Evolutionary conservation across 805 yeast genomes (phyloP), one percentile per base, ranked within the genome.

Genomic region (Monosporozyma solicola): DNA sequence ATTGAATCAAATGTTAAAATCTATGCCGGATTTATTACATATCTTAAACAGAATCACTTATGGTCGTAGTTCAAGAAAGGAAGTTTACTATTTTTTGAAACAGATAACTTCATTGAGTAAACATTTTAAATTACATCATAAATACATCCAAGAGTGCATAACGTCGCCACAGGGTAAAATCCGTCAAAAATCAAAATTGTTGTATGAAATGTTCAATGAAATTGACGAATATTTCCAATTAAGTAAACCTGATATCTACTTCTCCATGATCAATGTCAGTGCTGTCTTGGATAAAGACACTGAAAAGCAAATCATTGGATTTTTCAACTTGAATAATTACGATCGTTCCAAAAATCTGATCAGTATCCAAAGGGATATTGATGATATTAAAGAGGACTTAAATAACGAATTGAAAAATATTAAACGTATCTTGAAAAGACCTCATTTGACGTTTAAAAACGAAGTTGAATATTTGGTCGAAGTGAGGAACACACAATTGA

Each of bases 381-480:
- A 70, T 2, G 59, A 59, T 0, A 69, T 83, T 6, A 82, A 82
- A 50, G 51, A 57, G 0, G 71, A 74, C 15, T 67, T 94, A 3
- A 67, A 76, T 0, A 70, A 67, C 0, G 91, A 86, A 56, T 68
- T 91, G n/a, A 55, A 58, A 2, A 57, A 60, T 0, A 72, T 86
- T 2, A 71, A 80, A 49, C 62, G 54, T 1, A 48, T 74, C 0
- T 65, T 87, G 31, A 77, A 76, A 31, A 72, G 87, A 31, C 86
- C 91, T 0, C 72, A 77, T 41, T 63, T 85, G 51, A 71, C 75
- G 22, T 89, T 73, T 60, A 81, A 79, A 52, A 75, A 78, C 50
- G 83, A 81, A 51, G 86, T 84, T 22, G 84, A 88, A 2, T 86
- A 84, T 61, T 70, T 91, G 48, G 76, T 94, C 24, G 97, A 91